Base-by-base conservation (phyloP, 768 basidiomycete species). In the Piloderma croceum region DNA sequence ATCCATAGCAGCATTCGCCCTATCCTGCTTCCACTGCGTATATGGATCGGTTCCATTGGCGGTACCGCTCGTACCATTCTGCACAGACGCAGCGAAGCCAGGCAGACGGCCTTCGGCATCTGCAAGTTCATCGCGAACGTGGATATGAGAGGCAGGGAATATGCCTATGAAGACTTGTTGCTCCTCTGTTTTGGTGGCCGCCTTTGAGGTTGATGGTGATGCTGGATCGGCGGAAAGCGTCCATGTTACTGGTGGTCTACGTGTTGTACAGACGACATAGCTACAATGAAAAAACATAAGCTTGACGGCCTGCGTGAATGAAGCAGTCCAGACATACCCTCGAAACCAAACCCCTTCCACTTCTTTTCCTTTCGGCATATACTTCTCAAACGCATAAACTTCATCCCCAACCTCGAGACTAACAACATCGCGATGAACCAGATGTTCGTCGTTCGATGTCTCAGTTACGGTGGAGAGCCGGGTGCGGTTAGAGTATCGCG, bases 351-450 rank as follows among this genome's bases (percentile, higher is more conserved):
- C 62, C 15, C 82, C 83, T 41, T 87, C 85, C 10, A 76, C 77
- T 39, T 88, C 86, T 54, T 83, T 86, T 42, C 68, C 73, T 37
- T 69, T 69, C 9, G 84, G 82, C 1, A 73, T 81, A 60, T 91
- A 93, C 57, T 83, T 83, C 67, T 98, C 94, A 54, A 97, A 97
- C 13, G 92, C 91, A 63, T 97, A 97, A 24, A 98, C 81, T 58
- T 97, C 93, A 61, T 96, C 93, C 34, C 94, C 94, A 21, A 97
- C 85, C 51, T 96, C 92, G 41, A 98, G 74, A 5, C 83, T 74
- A 24, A 90, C 89, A 18, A 89, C 81, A 46, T 89, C 86, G 39
- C 78, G 71, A 64, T 82, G 73, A 1, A 77, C 71, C 29, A 73
- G 67, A 25, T 79, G 71, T 31, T 84, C 83, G 39, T 81, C 82